Evolutionary conservation across 1,139 yeast species (phyloP), one percentile per base, ranked within the genome.

Genomic region (Yamadazyma kanchanaburiensis): DNA sequence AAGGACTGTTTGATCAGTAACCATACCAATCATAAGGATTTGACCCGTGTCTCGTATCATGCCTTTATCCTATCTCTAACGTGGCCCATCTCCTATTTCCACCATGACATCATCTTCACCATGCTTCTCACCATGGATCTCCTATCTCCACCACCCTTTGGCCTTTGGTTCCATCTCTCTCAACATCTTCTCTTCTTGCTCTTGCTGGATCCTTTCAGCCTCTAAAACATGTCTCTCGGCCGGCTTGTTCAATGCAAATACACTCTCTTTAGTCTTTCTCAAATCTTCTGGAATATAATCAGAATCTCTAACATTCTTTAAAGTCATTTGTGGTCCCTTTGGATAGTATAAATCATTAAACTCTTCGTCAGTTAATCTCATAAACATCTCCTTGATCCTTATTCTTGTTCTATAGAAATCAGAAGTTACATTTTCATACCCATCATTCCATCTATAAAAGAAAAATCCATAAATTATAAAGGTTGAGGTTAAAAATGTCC

Each of bases 401-500:
- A 85, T 65, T 40, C 86, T 77, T 22, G 67, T 57, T 31, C 91
- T 55, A 51, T 84, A 78, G 31, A 84, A 77, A 28, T 72, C 77
- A 9, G 85, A 70, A 55, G 85, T 79, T 4, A 83, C 77, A 46
- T 84, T 80, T 40, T 85, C 94, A 43, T 76, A 73, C 6, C 89
- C 89, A 35, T 85, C 94, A 49, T 86, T 84, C 95, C 95, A 85
- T 33, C 89, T 64, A 51, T 80, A 74, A 56, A 84, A 80, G 49
- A 85, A 85, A 6, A 81, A 72, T 22, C 79, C 80, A 48, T 76
- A 80, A 2, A 74, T 49, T 16, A 72, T 55, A 6, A 78, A 54
- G 0, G 73, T 63, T 14, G 65, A 60, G 5, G 71, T 67, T 13
- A 75, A 43, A 9, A 71, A 50, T 11, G 69, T 62, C 0, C 71